Evolutionary conservation across 2,329 filamentous ascomycete genomes (phyloP), one percentile per base, ranked within the genome.

Genomic region (Pleomassaria siparia): DNA sequence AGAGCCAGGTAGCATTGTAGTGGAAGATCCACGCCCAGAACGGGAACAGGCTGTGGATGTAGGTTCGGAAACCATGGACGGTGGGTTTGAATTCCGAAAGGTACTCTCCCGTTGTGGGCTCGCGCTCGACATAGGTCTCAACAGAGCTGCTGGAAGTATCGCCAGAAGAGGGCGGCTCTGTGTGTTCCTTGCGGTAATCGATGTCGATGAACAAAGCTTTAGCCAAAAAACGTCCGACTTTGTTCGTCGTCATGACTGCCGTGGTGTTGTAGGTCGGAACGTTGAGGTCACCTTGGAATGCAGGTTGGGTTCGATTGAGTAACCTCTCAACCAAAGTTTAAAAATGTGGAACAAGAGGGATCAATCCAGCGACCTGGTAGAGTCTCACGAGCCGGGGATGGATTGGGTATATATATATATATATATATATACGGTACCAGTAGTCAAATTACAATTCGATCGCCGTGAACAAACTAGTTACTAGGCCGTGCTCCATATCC

Each of bases 1-100:
- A 70, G 4, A 96, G 74, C 94, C 94, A 99, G 75, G 91, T 85
- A 11, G 85, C 13, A 67, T 99, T 99, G 76, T 99, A 99, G 62
- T 86, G 83, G 10, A 78, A 74, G 46, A 96, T 92, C 94, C 94
- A 99, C 21, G 83, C 78, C n/a, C 87, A 71, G 69, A 96, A 96
- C 0, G 94, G 94, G 58, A 99, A 95, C 3, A 96, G 74, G 15
- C 82, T 88, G 52, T 76, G 35, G 42, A 86, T 40, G 64, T 96
- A 99, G 2, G 72, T 63, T 9, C 72, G 43, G 6, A 85, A 50
- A 20, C 86, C 80, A 2, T 66, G 51, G 7, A 74, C 67, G 0
- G 78, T 78, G 0, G 92, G 92, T 0, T 81, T 69, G 35, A 87
- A 74, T 3, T 85, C 80, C 2, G 69, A 66, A 6, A 97, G 55